These are phyloP conservation scores for Aspergillus sp. DNA, from an alignment of 2,329 filamentous ascomycete genomes.

Conservation along the genomic window DNA sequence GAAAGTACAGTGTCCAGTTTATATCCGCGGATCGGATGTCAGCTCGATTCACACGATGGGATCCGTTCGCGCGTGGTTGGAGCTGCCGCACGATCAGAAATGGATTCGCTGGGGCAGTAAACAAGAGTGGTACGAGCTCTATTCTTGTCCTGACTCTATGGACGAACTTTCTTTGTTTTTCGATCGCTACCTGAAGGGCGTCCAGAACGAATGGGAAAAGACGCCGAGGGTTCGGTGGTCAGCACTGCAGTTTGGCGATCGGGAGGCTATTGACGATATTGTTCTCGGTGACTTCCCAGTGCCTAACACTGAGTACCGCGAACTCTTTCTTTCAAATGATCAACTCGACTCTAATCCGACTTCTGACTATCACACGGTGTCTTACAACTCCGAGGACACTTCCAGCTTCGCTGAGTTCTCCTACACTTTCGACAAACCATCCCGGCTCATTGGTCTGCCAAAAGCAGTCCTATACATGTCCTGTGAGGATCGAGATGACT, in stretches of 20 bases:
- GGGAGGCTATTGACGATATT: constrained; percentile 29
- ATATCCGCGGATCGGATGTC: constrained; percentile 35
- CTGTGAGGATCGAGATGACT: constrained; percentile 43
- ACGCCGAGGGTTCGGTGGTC: constrained; percentile 48
- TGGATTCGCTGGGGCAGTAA: constrained; percentile 44
- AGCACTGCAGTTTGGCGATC: constrained; percentile 37
- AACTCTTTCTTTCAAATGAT: constrained; percentile 30
- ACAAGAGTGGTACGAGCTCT: constrained; percentile 51
- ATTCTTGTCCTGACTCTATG: constrained; percentile 30
- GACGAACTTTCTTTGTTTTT: constrained; percentile 47
- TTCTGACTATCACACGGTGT: constrained; percentile 11
- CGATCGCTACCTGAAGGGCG: constrained; percentile 46
- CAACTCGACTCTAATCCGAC: constrained; percentile 6
- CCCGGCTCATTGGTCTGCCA: constrained; percentile 47
- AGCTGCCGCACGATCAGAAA: constrained; percentile 41
- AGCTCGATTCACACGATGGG: constrained; percentile 39
- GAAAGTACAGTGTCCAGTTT: constrained; percentile 36
- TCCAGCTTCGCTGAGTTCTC: constrained; percentile 33
- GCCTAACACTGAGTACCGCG: constrained; percentile 33
- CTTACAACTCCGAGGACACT: constrained; percentile 34
- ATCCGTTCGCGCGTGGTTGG: constrained; percentile 38
- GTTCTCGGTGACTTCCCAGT: constrained; percentile 35
- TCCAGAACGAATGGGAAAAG: constrained; percentile 48
- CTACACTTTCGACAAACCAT: constrained; percentile 40
- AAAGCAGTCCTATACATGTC: constrained; percentile 51